Percentiles rank a stretch among this genome's conserved stretches.
Evolutionary conservation across 192 early-diverging fungal species (phyloP).

Genomic region (Allomyces javanicus): DNA sequence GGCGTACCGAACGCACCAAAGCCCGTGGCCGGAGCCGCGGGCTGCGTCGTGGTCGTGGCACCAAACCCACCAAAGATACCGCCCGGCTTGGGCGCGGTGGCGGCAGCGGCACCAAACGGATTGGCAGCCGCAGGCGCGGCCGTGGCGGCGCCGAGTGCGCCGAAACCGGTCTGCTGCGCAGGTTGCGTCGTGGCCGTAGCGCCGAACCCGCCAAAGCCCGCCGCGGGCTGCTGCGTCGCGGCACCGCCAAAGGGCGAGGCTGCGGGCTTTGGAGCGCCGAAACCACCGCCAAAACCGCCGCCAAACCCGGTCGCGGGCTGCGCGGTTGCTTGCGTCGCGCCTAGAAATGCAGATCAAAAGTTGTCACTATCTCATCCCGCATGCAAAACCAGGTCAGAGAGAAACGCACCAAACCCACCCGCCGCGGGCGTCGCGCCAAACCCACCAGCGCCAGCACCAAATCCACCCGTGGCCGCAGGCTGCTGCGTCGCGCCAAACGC

Average conservation of each 20-base stretch:
- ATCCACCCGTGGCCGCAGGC: conserved; percentile 5
- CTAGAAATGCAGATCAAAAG: conserved; percentile 5
- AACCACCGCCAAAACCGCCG: conserved; percentile 2
- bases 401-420: conserved; percentile 9
- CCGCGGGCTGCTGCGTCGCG: conserved; percentile 4
- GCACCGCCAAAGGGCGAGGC: conserved; percentile 6
- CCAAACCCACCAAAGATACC: conserved; percentile 12
- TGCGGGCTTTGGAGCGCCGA: conserved; percentile 5
- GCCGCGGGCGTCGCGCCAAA: conserved; percentile 10
- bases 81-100: conserved; percentile 9
- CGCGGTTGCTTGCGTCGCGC: not conserved
- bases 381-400: not conserved
- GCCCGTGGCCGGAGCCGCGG: conserved; percentile 14
- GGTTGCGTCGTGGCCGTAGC: conserved; percentile 8
- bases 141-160: not conserved
- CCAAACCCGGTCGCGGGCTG: conserved; percentile 8
- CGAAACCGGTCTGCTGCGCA: too few relatives aligned
- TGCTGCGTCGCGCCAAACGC: not conserved
- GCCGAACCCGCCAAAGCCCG: conserved; percentile 24
- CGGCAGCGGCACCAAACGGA: conserved; percentile 18
- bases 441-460: conserved; percentile 11
- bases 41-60: conserved; percentile 8
- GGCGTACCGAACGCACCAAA: conserved; percentile 15
- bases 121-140: conserved; percentile 14
- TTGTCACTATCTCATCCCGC: not conserved